Conservation (phyloP, 768 basidiomycete species). For the Calocybe cyanea region DNA sequence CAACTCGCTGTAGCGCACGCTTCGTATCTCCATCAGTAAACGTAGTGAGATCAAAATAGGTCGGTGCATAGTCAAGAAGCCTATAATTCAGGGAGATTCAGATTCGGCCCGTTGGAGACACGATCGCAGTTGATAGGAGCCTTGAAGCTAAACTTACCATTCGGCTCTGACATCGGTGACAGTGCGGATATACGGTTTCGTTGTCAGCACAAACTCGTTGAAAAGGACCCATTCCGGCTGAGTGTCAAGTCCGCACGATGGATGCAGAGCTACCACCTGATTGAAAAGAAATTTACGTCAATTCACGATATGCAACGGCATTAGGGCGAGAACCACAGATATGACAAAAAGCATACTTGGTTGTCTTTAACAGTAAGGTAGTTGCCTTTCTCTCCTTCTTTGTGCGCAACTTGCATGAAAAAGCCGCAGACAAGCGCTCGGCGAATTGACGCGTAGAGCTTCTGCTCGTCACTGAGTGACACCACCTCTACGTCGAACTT, state of each 20-base stretch:
- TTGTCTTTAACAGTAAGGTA: slow-evolving; percentile 96
- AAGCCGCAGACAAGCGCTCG: slow-evolving; percentile 87
- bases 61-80: slow-evolving; percentile 35
- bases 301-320: neutral
- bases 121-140: neutral
- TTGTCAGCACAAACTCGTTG: slow-evolving; percentile 94
- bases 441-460: slow-evolving; percentile 71
- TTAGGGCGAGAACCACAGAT: neutral
- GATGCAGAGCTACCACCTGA: slow-evolving; percentile 73
- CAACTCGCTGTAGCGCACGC: slow-evolving; percentile 50
- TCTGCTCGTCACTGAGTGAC: slow-evolving; percentile 63
- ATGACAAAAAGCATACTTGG: slow-evolving; percentile 48
- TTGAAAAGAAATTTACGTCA: neutral
- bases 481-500: slow-evolving; percentile 77
- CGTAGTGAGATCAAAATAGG: slow-evolving; percentile 64
- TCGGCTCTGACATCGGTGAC: slow-evolving; percentile 84
- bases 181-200: slow-evolving; percentile 84
- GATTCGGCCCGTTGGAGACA: slow-evolving; percentile 3
- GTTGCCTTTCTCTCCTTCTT: slow-evolving; percentile 84
- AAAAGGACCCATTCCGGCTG: slow-evolving; percentile 92
- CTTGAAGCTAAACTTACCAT: slow-evolving; percentile 53
- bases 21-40: slow-evolving; percentile 76
- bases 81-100: slow-evolving; percentile 25
- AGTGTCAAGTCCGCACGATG: slow-evolving; percentile 82
- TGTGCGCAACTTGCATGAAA: slow-evolving; percentile 98